Evolutionary conservation across 495 filamentous ascomycete genomes (phyloP).

Genomic region (Evansstolkia leycettana): DNA sequence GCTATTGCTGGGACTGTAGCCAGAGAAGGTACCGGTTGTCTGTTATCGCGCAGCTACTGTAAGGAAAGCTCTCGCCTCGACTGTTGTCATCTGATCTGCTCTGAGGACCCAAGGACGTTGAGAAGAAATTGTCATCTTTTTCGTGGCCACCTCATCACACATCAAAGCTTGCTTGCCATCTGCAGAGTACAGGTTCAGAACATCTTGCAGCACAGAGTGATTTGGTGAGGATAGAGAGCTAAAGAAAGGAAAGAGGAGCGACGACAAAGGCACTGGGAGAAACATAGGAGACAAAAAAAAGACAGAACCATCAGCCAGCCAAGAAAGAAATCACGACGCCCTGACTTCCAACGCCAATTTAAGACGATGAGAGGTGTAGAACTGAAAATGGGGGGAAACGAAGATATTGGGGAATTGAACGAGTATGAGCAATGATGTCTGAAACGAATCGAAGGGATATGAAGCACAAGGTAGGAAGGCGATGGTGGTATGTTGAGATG

Average conservation of each 20-base stretch:
- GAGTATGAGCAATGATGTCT: not conserved
- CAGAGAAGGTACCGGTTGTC: no score
- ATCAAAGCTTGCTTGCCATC: conserved; percentile 7
- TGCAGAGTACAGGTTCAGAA: conserved; percentile 2
- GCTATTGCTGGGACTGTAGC: no score
- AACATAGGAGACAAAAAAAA: conserved; percentile 13
- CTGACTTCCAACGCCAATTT: conserved; percentile 36
- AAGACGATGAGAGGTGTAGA: conserved; percentile 23
- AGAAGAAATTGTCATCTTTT: conserved; percentile 4
- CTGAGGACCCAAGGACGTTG: conserved; percentile 4
- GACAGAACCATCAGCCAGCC: conserved; percentile 24
- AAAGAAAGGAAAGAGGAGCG: not conserved
- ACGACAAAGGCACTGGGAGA: conserved; percentile 13
- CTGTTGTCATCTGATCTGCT: no score
- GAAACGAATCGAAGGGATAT: not conserved
- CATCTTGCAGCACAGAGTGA: conserved; percentile 3
- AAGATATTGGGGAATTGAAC: conserved; percentile 3
- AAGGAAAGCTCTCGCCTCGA: no score
- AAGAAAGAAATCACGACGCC: conserved; percentile 34
- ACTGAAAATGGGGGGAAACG: conserved; percentile 5
- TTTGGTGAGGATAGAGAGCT: not conserved
- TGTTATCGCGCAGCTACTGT: no score
- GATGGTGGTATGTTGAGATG: no score
- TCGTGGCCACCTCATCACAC: not conserved
- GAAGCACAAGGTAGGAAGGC: no score